Conservation (phyloP, 2,329 filamentous ascomycete genomes). For the Aspergillus texensis region DNA sequence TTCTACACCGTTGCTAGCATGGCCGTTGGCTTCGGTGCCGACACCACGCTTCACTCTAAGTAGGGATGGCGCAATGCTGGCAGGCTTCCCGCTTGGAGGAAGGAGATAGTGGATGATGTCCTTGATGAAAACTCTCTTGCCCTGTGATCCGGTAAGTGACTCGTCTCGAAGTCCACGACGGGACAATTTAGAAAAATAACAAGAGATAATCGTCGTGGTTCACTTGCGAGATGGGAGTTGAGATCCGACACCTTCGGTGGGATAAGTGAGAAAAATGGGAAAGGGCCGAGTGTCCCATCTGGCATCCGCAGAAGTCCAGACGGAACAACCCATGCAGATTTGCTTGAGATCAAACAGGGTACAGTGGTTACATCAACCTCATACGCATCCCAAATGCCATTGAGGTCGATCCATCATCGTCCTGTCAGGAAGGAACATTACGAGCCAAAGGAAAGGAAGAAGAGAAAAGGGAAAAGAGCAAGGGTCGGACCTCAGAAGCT, state of each 20-base stretch:
- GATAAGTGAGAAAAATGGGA: not conserved
- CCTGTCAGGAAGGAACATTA: not conserved
- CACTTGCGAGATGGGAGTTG: constrained; percentile 2
- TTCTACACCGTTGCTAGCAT: not conserved
- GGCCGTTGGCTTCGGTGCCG: constrained; percentile 49
- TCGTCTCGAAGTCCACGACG: constrained; percentile 16
- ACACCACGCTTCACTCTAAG: constrained; percentile 60
- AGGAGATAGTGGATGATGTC: constrained; percentile 94
- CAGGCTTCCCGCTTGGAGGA: constrained; percentile 69
- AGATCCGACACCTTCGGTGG: constrained; percentile 13
- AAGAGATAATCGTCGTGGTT: constrained; percentile 1
- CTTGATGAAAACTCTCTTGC: constrained; percentile 95
- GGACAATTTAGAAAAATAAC: constrained; percentile 8
- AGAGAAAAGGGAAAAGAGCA: constrained; percentile 21
- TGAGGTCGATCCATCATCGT: not conserved
- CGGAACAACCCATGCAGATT: not conserved
- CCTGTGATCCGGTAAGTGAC: constrained; percentile 59
- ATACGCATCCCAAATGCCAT: not conserved
- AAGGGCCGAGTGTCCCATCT: not conserved
- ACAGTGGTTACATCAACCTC: not conserved
- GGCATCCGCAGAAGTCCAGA: not conserved
- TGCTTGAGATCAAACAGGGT: not conserved
- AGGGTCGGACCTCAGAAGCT: constrained; percentile 68
- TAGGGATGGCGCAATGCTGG: constrained; percentile 78
- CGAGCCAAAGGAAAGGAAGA: constrained; percentile 8